These are phyloP conservation scores for Mucor indicus DNA, from an alignment of 371 early-diverging fungal species.

Conservation along the genomic window DNA sequence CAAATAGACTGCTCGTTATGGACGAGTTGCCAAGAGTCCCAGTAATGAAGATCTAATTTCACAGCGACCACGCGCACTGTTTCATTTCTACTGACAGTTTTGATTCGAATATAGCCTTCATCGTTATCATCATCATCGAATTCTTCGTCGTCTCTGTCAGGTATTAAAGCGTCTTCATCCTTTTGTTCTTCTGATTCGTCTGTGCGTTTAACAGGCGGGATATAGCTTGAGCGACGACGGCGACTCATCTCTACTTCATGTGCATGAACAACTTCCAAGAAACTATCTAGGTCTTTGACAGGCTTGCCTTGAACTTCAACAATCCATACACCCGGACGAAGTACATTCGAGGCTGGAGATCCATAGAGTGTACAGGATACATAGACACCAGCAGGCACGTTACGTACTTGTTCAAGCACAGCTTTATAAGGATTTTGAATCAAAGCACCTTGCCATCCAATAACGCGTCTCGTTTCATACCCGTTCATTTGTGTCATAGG, in stretches of 20 bases:
- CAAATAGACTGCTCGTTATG: constrained; percentile 48
- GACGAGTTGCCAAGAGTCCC: constrained; percentile 70
- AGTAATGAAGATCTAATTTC: constrained; percentile 70
- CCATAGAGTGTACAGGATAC: constrained; percentile 71
- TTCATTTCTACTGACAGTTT: constrained; percentile 56
- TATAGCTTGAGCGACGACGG: constrained; percentile 33
- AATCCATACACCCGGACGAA: constrained; percentile 73
- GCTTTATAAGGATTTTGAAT: constrained; percentile 83
- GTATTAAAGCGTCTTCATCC: constrained; percentile 18
- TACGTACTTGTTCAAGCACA: constrained; percentile 75
- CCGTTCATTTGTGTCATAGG: constrained; percentile 57
- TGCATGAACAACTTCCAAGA: constrained; percentile 46
- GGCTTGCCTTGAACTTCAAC: constrained; percentile 57
- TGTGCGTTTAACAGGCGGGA: constrained; percentile 28
- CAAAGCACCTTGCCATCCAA: constrained; percentile 88
- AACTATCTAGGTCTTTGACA: constrained; percentile 47
- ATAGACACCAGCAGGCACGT: constrained; percentile 74
- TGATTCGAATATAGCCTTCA: constrained; percentile 61
- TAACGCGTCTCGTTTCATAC: constrained; percentile 59
- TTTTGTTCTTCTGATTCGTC: constrained; percentile 13
- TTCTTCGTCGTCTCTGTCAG: constrained; percentile 8
- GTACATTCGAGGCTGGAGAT: constrained; percentile 64
- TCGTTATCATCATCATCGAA: constrained; percentile 20
- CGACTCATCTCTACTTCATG: constrained; percentile 20
- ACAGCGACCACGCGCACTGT: constrained; percentile 60